These are phyloP conservation scores for Neofusicoccum ribis DNA, from an alignment of 2,329 filamentous ascomycete genomes.

Conservation along the genomic window DNA sequence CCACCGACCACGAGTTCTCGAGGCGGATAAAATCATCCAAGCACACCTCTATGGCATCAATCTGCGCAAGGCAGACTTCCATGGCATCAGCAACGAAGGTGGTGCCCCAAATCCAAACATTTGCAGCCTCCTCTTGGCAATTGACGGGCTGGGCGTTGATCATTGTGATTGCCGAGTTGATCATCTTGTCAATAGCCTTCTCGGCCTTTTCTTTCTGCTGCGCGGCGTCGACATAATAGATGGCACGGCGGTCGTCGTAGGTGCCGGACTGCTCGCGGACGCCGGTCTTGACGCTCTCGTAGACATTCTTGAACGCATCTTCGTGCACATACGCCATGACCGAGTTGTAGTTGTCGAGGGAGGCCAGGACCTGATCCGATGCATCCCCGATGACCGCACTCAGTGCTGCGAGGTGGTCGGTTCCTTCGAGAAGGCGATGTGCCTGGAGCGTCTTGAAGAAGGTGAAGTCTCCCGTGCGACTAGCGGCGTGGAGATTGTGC, in stretches of 20 bases:
- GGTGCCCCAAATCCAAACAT: conserved; percentile 47
- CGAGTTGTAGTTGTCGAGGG: conserved; percentile 48
- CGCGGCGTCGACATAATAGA: conserved; percentile 45
- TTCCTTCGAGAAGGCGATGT: conserved; percentile 45
- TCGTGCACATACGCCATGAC: conserved; percentile 49
- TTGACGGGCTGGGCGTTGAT: conserved; percentile 42
- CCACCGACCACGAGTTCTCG: conserved; percentile 45
- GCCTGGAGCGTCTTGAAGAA: conserved; percentile 51
- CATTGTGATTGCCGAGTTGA: conserved; percentile 45
- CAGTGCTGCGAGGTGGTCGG: conserved; percentile 47
- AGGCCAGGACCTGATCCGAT: conserved; percentile 44
- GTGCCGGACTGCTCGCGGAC: conserved; percentile 21
- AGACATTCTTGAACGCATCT: conserved; percentile 49
- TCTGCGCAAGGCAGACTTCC: conserved; percentile 43
- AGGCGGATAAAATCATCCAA: conserved; percentile 49
- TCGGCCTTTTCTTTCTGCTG: conserved; percentile 49
- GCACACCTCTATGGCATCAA: conserved; percentile 41
- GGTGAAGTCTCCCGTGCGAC: conserved; percentile 46
- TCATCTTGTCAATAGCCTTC: conserved; percentile 49
- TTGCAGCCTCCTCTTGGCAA: conserved; percentile 44
- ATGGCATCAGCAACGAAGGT: conserved; percentile 49
- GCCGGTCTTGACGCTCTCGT: conserved; percentile 42
- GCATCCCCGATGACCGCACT: conserved; percentile 43
- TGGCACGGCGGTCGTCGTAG: conserved; percentile 28
- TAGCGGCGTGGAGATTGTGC: conserved; percentile 47